Evolutionary conservation across 768 basidiomycete species (phyloP).

Genomic region (Leccinum fibrillosum): DNA sequence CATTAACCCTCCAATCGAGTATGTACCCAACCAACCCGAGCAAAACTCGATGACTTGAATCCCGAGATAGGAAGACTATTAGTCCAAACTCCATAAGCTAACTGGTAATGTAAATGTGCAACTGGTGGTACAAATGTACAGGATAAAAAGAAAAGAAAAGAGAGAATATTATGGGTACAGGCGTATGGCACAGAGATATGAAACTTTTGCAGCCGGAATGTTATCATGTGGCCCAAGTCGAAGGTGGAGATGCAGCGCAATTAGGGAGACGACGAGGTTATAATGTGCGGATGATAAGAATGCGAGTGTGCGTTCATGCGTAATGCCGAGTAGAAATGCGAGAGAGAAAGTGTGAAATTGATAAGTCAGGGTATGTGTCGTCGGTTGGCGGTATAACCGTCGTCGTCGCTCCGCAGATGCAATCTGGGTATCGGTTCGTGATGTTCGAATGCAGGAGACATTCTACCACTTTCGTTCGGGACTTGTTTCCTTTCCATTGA

Average conservation of each 20-base stretch:
- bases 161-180: conserved; percentile 33
- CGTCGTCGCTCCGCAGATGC: conserved; percentile 25
- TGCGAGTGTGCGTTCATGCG: conserved; percentile 24
- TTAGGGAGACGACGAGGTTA: conserved; percentile 31
- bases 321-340: conserved; percentile 23
- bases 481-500: conserved; percentile 45
- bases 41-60: conserved; percentile 26
- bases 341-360: conserved; percentile 8
- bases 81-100: conserved; percentile 34
- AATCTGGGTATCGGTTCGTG: conserved; percentile 30
- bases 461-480: conserved; percentile 28
- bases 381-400: conserved; percentile 31
- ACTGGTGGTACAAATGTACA: conserved; percentile 34
- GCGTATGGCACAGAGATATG: conserved; percentile 30
- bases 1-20: conserved; percentile 31
- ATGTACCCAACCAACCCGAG: conserved; percentile 27
- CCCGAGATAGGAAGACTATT: conserved; percentile 26
- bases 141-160: conserved; percentile 7
- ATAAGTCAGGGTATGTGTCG: conserved; percentile 38
- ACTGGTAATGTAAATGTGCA: conserved; percentile 34
- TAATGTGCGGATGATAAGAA: conserved; percentile 28
- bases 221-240: conserved; percentile 16
- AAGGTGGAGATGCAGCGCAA: conserved; percentile 27
- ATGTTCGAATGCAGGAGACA: conserved; percentile 9
- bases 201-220: conserved; percentile 19